A percentile compares a stretch with the other conserved stretches of the same genome.
phyloP scores from a whole-genome alignment of 345 rosid species.

The Turnera subulata region DNA sequence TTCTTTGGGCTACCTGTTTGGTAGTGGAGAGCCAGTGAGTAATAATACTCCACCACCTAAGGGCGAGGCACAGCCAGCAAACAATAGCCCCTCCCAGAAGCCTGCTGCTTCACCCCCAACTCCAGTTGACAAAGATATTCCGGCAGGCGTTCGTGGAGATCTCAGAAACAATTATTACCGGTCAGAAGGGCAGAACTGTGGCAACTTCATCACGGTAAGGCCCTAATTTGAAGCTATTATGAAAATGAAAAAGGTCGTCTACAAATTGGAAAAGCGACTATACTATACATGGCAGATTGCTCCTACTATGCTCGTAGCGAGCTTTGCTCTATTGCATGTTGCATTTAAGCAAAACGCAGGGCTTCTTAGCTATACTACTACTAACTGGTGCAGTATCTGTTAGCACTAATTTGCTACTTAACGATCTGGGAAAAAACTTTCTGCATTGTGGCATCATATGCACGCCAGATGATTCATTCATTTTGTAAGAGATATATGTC shows the following conservation, averaged over 20 bases:
- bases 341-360: not conserved
- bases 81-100: not conserved
- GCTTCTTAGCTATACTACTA: too few relatives aligned
- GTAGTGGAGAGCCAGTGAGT: slow-evolving; percentile 5
- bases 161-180: slow-evolving; percentile 26
- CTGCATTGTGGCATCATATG: too few relatives aligned
- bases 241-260: too few relatives aligned
- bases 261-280: too few relatives aligned
- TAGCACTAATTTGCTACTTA: too few relatives aligned
- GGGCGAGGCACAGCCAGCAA: not conserved
- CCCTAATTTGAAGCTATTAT: not conserved
- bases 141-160: slow-evolving; percentile 23
- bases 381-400: too few relatives aligned
- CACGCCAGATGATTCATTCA: too few relatives aligned
- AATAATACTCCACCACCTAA: not conserved
- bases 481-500: not conserved
- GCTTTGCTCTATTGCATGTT: not conserved
- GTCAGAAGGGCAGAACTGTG: slow-evolving; percentile 29
- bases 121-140: slow-evolving; percentile 9
- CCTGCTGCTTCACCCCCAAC: slow-evolving; percentile 12
- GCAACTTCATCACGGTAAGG: slow-evolving; percentile 31
- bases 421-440: too few relatives aligned
- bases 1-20: slow-evolving; percentile 31
- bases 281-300: not conserved
- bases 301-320: not conserved